These are phyloP conservation scores for Melaleuca quinquenervia DNA, from an alignment of 345 rosid genomes.

Conservation along the genomic window DNA sequence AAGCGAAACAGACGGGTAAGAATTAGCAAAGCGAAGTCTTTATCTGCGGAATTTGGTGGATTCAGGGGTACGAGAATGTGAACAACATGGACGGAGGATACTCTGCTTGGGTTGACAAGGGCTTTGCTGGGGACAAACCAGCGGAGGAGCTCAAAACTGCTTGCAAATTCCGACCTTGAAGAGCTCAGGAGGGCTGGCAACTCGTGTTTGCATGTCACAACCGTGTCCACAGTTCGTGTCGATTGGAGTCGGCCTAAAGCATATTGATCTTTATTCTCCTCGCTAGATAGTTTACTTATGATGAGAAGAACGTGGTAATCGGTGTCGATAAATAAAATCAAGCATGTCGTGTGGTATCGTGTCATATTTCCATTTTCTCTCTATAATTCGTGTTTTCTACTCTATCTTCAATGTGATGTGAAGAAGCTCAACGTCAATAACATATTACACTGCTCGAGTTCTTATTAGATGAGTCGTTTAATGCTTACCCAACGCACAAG, in stretches of 20 bases:
- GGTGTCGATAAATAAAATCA: background rate
- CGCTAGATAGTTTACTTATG: background rate
- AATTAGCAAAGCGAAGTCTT: background rate
- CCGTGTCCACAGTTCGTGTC: background rate
- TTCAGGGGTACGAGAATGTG: constrained; percentile 28
- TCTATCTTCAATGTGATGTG: background rate
- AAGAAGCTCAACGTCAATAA: background rate
- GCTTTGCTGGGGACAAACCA: constrained; percentile 25
- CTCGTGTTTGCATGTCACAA: background rate
- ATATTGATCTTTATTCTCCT: background rate
- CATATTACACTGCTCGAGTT: background rate
- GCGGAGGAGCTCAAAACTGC: constrained; percentile 31
- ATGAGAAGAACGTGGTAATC: background rate
- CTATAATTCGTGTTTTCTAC: background rate
- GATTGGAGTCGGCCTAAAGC: background rate
- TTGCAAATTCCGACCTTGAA: constrained; percentile 30
- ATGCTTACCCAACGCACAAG: background rate
- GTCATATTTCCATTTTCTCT: background rate
- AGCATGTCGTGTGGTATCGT: background rate
- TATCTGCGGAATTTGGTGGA: background rate
- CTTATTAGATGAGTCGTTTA: background rate
- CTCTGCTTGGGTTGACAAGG: constrained; percentile 41
- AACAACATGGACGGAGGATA: constrained; percentile 41
- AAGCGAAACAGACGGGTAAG: background rate
- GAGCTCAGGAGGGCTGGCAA: background rate